Conservation (phyloP, 139 green algal species). For the Chlamydomonas sphaeroides region DNA sequence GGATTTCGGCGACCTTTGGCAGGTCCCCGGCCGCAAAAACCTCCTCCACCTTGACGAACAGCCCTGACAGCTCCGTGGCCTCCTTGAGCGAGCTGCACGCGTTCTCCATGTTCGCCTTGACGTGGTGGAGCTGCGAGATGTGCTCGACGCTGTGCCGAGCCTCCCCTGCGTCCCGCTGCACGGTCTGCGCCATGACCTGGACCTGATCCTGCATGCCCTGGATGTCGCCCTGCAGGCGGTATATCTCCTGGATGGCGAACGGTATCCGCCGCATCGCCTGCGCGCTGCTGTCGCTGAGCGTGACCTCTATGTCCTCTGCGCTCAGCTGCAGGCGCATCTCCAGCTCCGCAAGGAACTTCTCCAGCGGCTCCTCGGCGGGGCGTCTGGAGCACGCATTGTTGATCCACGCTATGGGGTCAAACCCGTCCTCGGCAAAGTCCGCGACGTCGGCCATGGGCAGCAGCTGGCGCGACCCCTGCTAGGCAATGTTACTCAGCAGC, state of each 20-base stretch:
- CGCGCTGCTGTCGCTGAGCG: constrained; percentile 69
- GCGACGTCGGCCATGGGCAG: constrained; percentile 16
- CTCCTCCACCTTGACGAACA: constrained; percentile 83
- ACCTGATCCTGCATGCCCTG: constrained; percentile 55
- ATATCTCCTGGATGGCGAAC: constrained; percentile 84
- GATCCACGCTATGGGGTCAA: constrained; percentile 73
- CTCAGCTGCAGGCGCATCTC: constrained; percentile 87
- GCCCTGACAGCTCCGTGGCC: constrained; percentile 84
- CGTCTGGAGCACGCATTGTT: constrained; percentile 57
- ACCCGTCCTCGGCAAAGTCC: constrained; percentile 65
- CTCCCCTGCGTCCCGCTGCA: constrained; percentile 41
- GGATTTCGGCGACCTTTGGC: constrained; percentile 76
- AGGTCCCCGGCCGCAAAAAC: constrained; percentile 82
- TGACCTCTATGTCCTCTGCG: constrained; percentile 80
- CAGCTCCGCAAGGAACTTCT: constrained; percentile 81
- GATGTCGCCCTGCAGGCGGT: constrained; percentile 54
- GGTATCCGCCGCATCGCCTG: constrained; percentile 83
- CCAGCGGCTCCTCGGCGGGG: constrained; percentile 62
- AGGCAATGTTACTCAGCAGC: too few relatives aligned
- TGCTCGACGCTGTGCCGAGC: constrained; percentile 25
- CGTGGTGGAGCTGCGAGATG: constrained; percentile 66
- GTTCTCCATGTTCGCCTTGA: constrained; percentile 86
- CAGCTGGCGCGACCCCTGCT: too few relatives aligned
- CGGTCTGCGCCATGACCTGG: constrained; percentile 25
- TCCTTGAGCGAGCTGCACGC: constrained; percentile 88